These are phyloP conservation scores for Agapanthus africanus DNA, from an alignment of 106 monocot genomes.

Conservation along the genomic window DNA sequence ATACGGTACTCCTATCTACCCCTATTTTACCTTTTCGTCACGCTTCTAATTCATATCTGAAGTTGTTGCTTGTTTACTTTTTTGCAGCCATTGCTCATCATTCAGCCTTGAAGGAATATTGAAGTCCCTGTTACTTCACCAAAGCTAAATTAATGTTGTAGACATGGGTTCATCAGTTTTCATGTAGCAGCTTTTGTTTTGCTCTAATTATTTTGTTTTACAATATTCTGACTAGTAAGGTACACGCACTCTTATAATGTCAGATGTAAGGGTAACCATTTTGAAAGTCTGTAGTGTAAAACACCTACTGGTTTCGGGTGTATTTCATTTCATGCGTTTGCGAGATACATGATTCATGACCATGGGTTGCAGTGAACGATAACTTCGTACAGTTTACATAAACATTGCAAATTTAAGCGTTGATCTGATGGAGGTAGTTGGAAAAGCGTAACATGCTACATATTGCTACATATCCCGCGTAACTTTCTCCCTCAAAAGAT, in stretches of 20 bases:
- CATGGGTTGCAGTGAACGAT: too few relatives aligned
- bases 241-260: neutral
- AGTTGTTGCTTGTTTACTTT: neutral
- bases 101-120: constrained; percentile 37
- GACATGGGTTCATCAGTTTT: neutral
- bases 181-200: neutral
- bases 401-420: too few relatives aligned
- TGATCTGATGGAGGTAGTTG: too few relatives aligned
- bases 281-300: too few relatives aligned
- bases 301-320: too few relatives aligned
- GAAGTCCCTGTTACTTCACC: neutral
- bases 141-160: neutral
- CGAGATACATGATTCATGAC: too few relatives aligned
- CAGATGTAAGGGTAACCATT: constrained; percentile 7
- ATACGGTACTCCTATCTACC: constrained; percentile 10
- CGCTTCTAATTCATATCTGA: neutral
- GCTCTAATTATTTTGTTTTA: neutral
- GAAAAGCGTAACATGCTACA: too few relatives aligned
- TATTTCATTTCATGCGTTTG: too few relatives aligned
- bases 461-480: too few relatives aligned
- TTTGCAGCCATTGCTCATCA: constrained; percentile 61
- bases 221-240: neutral
- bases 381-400: too few relatives aligned
- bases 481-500: too few relatives aligned
- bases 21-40: neutral